Percentiles rank a stretch among this genome's conserved stretches.
phyloP scores from a whole-genome alignment of 768 basidiomycete genomes.

The Kwoniella shandongensis region DNA sequence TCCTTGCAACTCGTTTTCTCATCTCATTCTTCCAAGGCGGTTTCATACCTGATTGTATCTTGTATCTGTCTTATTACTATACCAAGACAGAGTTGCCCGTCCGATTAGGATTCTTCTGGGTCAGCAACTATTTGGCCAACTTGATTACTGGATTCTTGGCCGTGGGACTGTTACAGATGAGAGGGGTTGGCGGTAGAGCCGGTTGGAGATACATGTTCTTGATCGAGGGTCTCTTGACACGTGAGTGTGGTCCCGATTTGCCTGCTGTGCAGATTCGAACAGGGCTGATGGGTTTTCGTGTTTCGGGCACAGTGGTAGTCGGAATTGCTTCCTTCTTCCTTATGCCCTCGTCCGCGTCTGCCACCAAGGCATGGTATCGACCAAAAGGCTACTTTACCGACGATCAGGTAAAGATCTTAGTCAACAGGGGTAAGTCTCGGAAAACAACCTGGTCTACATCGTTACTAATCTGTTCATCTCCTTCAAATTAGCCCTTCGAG shows the following conservation, averaged over 20 bases:
- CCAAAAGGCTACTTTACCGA: slow-evolving; percentile 53
- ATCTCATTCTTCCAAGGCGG: slow-evolving; percentile 62
- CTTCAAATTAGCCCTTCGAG: slow-evolving; percentile 25
- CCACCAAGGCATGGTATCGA: slow-evolving; percentile 45
- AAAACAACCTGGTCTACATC: no score
- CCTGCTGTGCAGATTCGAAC: background rate
- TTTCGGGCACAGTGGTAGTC: slow-evolving; percentile 25
- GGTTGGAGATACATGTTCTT: slow-evolving; percentile 61
- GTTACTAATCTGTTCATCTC: no score
- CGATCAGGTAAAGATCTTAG: slow-evolving; percentile 50
- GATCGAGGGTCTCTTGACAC: slow-evolving; percentile 54
- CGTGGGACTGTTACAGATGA: slow-evolving; percentile 62
- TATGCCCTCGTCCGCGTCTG: slow-evolving; percentile 42
- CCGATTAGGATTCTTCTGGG: slow-evolving; percentile 42
- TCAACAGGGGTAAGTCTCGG: slow-evolving; percentile 33
- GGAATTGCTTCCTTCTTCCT: slow-evolving; percentile 52
- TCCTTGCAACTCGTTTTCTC: slow-evolving; percentile 59
- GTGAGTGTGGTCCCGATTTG: slow-evolving; percentile 20
- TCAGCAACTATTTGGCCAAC: slow-evolving; percentile 28
- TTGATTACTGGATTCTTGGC: slow-evolving; percentile 66
- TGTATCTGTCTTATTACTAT: slow-evolving; percentile 69
- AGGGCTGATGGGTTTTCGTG: background rate
- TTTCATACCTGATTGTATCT: slow-evolving; percentile 61
- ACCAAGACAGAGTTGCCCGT: slow-evolving; percentile 52
- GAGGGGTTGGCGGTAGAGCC: slow-evolving; percentile 60